Evolutionary conservation across 805 yeast genomes (phyloP).

Genomic region (Saccharomycopsis sp.): DNA sequence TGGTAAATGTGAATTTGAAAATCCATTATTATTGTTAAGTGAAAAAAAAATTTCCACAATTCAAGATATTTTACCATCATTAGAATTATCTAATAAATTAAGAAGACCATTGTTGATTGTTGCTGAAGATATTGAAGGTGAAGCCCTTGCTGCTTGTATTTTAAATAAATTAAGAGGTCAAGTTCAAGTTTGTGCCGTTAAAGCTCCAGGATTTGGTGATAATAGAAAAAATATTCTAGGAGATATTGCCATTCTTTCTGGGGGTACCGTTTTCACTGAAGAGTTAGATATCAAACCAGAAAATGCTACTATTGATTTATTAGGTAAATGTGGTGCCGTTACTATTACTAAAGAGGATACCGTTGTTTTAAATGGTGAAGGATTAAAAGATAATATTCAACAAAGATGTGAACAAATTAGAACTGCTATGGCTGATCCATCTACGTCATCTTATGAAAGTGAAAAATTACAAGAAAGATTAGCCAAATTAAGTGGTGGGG

Average conservation of each 20-base stretch:
- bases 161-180: constrained; percentile 96
- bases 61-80: constrained; percentile 85
- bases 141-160: constrained; percentile 96
- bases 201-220: constrained; percentile 99
- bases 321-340: constrained; percentile 87
- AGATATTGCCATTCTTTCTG: constrained; percentile 89
- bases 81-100: constrained; percentile 84
- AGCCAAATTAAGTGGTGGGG: constrained; percentile 96
- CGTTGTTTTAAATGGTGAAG: constrained; percentile 86
- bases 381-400: constrained; percentile 67
- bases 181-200: constrained; percentile 94
- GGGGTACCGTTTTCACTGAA: constrained; percentile 80
- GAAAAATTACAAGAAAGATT: constrained; percentile 96
- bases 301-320: constrained; percentile 77
- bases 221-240: constrained; percentile 94
- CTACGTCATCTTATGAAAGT: constrained; percentile 78
- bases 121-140: constrained; percentile 96
- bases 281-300: constrained; percentile 94
- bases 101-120: constrained; percentile 89
- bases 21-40: constrained; percentile 77
- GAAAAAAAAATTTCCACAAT: constrained; percentile 90
- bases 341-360: constrained; percentile 95
- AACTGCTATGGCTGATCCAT: constrained; percentile 59
- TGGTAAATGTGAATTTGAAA: constrained; percentile 92
- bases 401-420: constrained; percentile 93